Evolutionary conservation across 345 rosid genomes (phyloP), one percentile per base, ranked within the genome.

Genomic region (Laguncularia racemosa): DNA sequence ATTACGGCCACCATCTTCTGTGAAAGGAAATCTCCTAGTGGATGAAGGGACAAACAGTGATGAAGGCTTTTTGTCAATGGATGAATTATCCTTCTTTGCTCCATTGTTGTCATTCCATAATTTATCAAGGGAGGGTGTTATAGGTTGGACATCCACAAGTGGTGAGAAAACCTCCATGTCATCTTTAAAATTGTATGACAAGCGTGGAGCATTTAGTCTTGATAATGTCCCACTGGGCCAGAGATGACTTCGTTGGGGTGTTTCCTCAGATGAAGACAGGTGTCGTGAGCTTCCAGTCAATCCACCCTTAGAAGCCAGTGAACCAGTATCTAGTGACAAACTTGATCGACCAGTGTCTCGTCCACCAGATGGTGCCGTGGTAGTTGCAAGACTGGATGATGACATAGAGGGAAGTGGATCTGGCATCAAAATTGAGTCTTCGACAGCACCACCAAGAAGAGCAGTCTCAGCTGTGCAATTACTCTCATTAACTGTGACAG

Each of bases 121-220:
- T 74, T 84, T 89, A 63, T 82, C 82, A 57, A 84, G 84, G 46
- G 97, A 85, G 48, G 95, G 86, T 16, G 86, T 86, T 57, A 86
- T 81, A 12, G 95, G 91, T 49, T 75, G 83, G 69, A 86, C 88
- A 44, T 85, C 96, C 56, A 80, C 77, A 52, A 85, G 79, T 51
- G 99, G 99, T 54, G 99, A 95, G 74, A 95, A 95, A 7, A 90
- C 85, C 55, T 78, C 89, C 99, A 95, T 95, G 52, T 85, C 96
- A 74, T 95, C 97, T 74, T 79, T 87, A 46, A 84, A 83, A 73
- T 78, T 85, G 68, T 77, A 78, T 20, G 70, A 73, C 20, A 83
- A 63, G 67, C 84, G 87, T 47, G 88, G 85, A 60, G 95, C 85
- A 46, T 87, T 83, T 59, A 88, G 76, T 72, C 97, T 81, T 1